These are phyloP conservation scores for Rhizopogon sp. DNA, from an alignment of 768 basidiomycete genomes.

Conservation along the genomic window DNA sequence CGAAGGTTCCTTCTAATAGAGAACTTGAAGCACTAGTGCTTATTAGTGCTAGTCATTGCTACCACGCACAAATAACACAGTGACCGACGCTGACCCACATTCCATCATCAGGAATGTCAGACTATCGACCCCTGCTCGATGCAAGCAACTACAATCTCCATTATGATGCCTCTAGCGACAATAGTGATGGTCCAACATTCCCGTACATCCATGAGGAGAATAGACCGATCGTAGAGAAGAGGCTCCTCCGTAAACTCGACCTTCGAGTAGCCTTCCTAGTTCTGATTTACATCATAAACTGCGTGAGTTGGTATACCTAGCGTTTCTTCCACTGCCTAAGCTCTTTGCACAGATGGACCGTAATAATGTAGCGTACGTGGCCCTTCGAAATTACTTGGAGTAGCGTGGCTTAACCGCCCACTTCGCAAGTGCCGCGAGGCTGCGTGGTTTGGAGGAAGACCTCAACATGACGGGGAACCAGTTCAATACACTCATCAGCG, in stretches of 20 bases:
- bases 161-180: not conserved
- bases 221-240: slow-evolving; percentile 37
- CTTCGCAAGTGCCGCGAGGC: slow-evolving; percentile 53
- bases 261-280: slow-evolving; percentile 38
- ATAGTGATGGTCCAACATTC: not conserved
- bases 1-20: too few species aligned
- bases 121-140: not conserved
- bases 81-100: too few species aligned
- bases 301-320: slow-evolving; percentile 23
- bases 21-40: too few species aligned
- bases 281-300: slow-evolving; percentile 43
- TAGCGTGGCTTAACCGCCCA: not conserved
- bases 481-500: slow-evolving; percentile 63
- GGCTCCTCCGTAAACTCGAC: slow-evolving; percentile 40
- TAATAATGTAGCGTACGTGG: slow-evolving; percentile 55
- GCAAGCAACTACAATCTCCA: not conserved
- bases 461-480: slow-evolving; percentile 54
- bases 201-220: slow-evolving; percentile 11
- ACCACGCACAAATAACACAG: too few species aligned
- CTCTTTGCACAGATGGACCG: slow-evolving; percentile 49
- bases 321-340: not conserved
- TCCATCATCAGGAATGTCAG: not conserved
- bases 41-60: too few species aligned
- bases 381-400: not conserved
- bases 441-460: slow-evolving; percentile 66